These are phyloP conservation scores for Phylloboletellus chloephorus DNA, from an alignment of 1,284 basidiomycete species.

Conservation along the genomic window DNA sequence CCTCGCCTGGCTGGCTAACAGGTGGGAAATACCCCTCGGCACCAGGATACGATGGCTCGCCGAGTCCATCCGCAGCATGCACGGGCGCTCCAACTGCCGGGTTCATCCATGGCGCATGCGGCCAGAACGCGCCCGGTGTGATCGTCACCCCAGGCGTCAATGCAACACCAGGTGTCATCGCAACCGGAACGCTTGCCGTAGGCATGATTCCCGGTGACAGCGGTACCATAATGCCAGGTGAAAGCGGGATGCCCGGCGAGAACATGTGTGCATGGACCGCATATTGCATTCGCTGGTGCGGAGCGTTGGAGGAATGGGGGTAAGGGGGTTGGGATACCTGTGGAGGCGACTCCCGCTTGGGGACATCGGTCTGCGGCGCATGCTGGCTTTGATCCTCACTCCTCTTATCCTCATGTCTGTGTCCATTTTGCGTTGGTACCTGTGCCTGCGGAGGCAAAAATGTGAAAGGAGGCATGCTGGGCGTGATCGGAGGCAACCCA, in stretches of 20 bases:
- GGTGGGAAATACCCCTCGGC: constrained; percentile 43
- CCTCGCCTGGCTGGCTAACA: constrained; percentile 22
- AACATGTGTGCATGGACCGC: constrained; percentile 26
- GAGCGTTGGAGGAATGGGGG: constrained; percentile 10
- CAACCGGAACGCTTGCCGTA: constrained; percentile 22
- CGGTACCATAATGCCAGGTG: constrained; percentile 27
- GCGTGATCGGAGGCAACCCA: constrained; percentile 70
- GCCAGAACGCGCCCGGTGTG: constrained; percentile 66
- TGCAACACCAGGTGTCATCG: constrained; percentile 59
- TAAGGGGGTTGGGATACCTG: constrained; percentile 13
- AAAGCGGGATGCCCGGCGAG: constrained; percentile 30
- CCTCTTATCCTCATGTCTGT: constrained; percentile 4
- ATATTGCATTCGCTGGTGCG: constrained; percentile 23
- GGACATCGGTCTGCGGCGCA: neutral
- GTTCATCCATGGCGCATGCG: constrained; percentile 55
- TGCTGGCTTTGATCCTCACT: constrained; percentile 6
- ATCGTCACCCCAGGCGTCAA: constrained; percentile 68
- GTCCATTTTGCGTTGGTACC: constrained; percentile 19
- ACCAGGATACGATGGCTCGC: constrained; percentile 10
- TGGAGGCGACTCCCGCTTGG: constrained; percentile 9
- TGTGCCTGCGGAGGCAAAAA: constrained; percentile 46
- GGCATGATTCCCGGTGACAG: constrained; percentile 27
- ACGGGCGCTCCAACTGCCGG: constrained; percentile 68
- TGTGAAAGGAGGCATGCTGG: constrained; percentile 73
- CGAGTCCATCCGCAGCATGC: constrained; percentile 18